phyloP scores from a whole-genome alignment of 805 yeast genomes.

The Cyberlindnera meyerae region DNA sequence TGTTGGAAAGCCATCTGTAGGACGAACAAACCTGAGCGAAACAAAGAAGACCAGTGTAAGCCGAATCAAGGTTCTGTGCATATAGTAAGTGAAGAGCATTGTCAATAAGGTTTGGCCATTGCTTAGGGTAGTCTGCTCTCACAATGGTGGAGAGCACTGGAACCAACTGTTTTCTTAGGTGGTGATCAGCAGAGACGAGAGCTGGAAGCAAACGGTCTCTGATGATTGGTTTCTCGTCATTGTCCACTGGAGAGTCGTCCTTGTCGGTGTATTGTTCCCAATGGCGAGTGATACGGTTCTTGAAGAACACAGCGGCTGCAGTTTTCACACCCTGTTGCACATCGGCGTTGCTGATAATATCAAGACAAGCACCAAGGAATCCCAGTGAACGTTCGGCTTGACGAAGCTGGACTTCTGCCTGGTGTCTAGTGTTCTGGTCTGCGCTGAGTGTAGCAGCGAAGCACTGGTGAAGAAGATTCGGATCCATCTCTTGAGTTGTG shows the following conservation, averaged over 20 bases:
- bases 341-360: conserved; percentile 53
- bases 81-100: conserved; percentile 41
- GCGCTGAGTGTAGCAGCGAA: conserved; percentile 76
- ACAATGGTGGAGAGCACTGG: conserved; percentile 53
- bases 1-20: conserved; percentile 67
- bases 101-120: conserved; percentile 53
- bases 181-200: conserved; percentile 43
- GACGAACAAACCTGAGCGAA: conserved; percentile 64
- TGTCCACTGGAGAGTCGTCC: conserved; percentile 41
- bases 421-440: conserved; percentile 51
- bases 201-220: conserved; percentile 65
- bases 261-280: conserved; percentile 45
- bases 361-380: conserved; percentile 78
- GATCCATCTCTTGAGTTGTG: no score
- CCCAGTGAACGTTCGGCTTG: conserved; percentile 58
- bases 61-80: conserved; percentile 36
- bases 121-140: conserved; percentile 41
- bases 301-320: conserved; percentile 79
- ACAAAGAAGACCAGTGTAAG: conserved; percentile 65
- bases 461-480: conserved; percentile 60
- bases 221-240: conserved; percentile 70
- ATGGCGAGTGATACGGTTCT: conserved; percentile 60
- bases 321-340: conserved; percentile 49
- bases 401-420: conserved; percentile 66
- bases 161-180: conserved; percentile 38